Evolutionary conservation across 257 asterid genomes (phyloP), one percentile per base, ranked within the genome.

Genomic region (Fraxinus quadrangulata): DNA sequence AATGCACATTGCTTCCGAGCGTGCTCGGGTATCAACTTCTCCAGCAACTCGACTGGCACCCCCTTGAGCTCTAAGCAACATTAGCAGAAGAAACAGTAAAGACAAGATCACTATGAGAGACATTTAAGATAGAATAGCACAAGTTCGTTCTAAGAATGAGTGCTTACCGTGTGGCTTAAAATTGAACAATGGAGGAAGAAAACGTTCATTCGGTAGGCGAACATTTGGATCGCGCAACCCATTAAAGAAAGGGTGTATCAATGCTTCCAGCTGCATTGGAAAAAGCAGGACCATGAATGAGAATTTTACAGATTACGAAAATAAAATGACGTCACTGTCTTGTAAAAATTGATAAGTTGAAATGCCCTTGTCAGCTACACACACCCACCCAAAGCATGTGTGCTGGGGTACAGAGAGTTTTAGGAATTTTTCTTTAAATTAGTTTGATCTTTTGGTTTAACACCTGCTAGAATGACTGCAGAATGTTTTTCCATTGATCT

Each of bases 1-100:
- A 87, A 92, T 34, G 94, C 82, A 76, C 91, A 90, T 77, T 92
- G 97, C 88, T 89, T 92, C 80, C 89, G 83, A 21, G 92, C 96
- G 47, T 92, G 96, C 78, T 89, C 92, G 0, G 97, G 97, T 69
- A 92, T 88, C 90, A 92, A 85, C 85, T 85, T 90, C 73, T 77
- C 90, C 80, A 87, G 70, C 49, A 87, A 81, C 86, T 92, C 96
- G 33, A 63, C 83, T 0, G 94, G 87, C 34, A 89, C 89, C 33
- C 92, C 92, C 80, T 88, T 92, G 28, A 92, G 81, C 88, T 90
- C 97, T 90, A 79, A 36, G 75, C 51, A 77, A 31, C 68, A 42
- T 8, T 24, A 82, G 51, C 6, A 19, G 24, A 23, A 67, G 56
- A 56, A 78, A 81, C 8, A 61, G 73, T 17, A 54, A 71, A 56